These are phyloP conservation scores for Pleurotus citrinopileatus DNA, from an alignment of 768 basidiomycete species.

Conservation along the genomic window DNA sequence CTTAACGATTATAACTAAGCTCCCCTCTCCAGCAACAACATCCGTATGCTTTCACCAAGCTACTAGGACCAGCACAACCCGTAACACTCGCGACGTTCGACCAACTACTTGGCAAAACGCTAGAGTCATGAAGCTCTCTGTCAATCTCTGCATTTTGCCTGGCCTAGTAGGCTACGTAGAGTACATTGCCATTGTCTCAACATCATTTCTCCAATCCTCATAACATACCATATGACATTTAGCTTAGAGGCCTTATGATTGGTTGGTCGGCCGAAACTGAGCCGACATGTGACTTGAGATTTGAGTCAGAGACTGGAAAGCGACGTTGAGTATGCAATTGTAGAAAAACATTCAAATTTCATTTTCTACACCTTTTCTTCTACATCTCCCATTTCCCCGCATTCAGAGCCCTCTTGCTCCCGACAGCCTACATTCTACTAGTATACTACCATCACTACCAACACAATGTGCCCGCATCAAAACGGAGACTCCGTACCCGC, in stretches of 20 bases:
- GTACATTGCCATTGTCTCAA: background rate
- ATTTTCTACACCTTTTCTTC: too few relatives aligned
- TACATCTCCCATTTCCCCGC: too few relatives aligned
- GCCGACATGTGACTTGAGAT: background rate
- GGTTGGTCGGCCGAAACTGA: background rate
- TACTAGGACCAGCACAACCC: too few relatives aligned
- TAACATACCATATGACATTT: background rate
- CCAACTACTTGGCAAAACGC: too few relatives aligned
- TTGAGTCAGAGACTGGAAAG: background rate
- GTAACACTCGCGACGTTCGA: too few relatives aligned
- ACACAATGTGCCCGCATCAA: slow-evolving; percentile 62
- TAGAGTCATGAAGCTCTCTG: too few relatives aligned
- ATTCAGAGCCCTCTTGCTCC: background rate
- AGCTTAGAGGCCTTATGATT: background rate
- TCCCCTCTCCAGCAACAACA: too few relatives aligned
- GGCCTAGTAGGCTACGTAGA: background rate
- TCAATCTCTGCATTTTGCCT: background rate
- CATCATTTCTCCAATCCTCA: background rate
- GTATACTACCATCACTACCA: background rate
- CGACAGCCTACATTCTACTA: background rate
- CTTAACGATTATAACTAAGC: too few relatives aligned
- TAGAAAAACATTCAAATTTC: background rate
- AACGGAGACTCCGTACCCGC: slow-evolving; percentile 46
- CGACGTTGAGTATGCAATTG: slow-evolving; percentile 1
- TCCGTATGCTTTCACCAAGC: too few relatives aligned